phyloP scores from a whole-genome alignment of 495 filamentous ascomycete genomes.

The Astrocystis sublimbata region DNA sequence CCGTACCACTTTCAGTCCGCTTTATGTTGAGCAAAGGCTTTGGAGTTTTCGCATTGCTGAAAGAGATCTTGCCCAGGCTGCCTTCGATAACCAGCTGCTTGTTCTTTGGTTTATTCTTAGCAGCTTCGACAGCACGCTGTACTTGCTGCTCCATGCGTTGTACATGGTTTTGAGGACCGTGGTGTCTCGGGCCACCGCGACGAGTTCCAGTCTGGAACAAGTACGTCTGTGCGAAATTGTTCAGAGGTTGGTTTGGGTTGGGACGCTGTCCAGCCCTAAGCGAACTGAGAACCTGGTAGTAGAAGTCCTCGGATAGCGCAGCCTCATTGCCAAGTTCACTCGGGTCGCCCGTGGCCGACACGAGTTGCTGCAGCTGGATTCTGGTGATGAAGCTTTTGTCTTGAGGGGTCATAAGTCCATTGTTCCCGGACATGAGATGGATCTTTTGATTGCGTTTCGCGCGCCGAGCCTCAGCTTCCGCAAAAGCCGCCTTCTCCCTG shows the following conservation, averaged over 20 bases:
- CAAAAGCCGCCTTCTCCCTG: conserved; percentile 71
- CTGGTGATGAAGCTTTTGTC: conserved; percentile 99
- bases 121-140: conserved; percentile 92
- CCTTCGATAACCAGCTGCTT: conserved; percentile 98
- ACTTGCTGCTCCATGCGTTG: conserved; percentile 99
- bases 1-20: conserved; percentile 70
- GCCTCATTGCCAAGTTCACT: conserved; percentile 78
- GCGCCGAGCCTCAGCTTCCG: conserved; percentile 89
- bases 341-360: conserved; percentile 84
- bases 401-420: conserved; percentile 97
- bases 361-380: conserved; percentile 94
- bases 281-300: conserved; percentile 95
- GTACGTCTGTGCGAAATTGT: conserved; percentile 97
- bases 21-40: conserved; percentile 95
- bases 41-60: conserved; percentile 96
- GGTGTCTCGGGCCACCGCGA: conserved; percentile 67
- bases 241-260: conserved; percentile 86
- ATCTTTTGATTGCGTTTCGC: conserved; percentile 99
- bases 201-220: conserved; percentile 87
- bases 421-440: conserved; percentile 85
- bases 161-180: conserved; percentile 92
- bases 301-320: conserved; percentile 88
- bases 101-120: conserved; percentile 95
- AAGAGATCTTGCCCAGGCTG: conserved; percentile 97
- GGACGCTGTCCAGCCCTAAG: conserved; percentile 85